Base-by-base conservation (phyloP, 73 alveolate genomes). In the Breviolum minutum region DNA sequence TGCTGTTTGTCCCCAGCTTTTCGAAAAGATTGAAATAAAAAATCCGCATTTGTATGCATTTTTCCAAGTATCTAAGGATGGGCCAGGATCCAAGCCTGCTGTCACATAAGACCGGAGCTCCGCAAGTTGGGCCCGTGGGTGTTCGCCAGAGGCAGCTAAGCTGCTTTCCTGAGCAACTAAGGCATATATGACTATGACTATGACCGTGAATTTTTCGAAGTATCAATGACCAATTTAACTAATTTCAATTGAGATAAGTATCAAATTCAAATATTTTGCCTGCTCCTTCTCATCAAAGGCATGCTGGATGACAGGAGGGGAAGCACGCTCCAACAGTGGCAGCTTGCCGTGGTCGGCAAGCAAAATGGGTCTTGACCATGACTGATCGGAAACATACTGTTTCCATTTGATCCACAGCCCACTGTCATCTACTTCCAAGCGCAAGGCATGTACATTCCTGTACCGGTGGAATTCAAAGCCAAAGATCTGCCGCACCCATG, bases 371-470 rank as follows among this genome's bases (percentile, higher is more conserved):
- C 2, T 60, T 32, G 32, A 40, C 91, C 91, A 82, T 9, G 40
- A 1, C 16, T 82, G 73, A 22, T 82, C 73, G 6, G 91, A 40
- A 16, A 82, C 91, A 82, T 13, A 82, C 54, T 82, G 91, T 22
- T 48, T 82, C 91, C 91, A 82, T 40, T 82, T 82, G 54, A 60
- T 32, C 73, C 73, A 82, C 69, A 82, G 0, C 2, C 91, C 91
- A n/a, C n/a, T 4, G 54, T 16, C 29, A 40, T 82, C 91, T 48
- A 82, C 30, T 20, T 82, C 13, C 54, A 82, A 40, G 10, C 91
- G 70, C 71, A 82, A 17, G 54, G 73, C n/a, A 19, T 82, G 91
- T 13, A 82, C 71, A 16, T 82, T 82, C 48, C 91, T 32, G 71
- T 48, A 82, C 3, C 91, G 69, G 26, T 82, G 91, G 26, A 82